Evolutionary conservation across 371 early-diverging fungal genomes (phyloP), one percentile per base, ranked within the genome.

Genomic region (Lichtheimia corymbifera): DNA sequence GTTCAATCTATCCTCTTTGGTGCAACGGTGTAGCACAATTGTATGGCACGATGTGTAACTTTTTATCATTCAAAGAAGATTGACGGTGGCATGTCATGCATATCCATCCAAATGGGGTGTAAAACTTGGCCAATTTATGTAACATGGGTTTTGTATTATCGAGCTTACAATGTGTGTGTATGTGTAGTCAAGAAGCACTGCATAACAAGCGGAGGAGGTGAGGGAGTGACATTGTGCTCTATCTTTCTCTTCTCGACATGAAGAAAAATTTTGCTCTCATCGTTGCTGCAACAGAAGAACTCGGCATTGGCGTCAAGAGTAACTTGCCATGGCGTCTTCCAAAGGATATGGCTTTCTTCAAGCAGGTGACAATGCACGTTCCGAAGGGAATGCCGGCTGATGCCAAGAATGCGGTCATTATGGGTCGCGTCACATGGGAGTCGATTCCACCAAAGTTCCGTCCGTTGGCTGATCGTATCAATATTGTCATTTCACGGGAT

Each of bases 371-470:
- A 9, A 83, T 77, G 4, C 68, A 65, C 59, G 63, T 80, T 50
- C 77, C 75, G 9, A 55, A 50, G 28, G 66, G 57, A 12, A 14
- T 13, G 11, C 28, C 11, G 9, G n/a, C 35, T n/a, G 42, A n/a
- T 27, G 42, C 24, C 7, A 17, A 65, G 62, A 97, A 97, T 73
- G 92, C 89, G 1, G 89, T 92, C 53, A 87, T 97, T 64, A 90
- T 96, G 91, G 97, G 97, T 40, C 83, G 96, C 44, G 70, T 76
- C 30, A 93, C 95, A 4, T 96, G 93, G 93, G 92, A 93, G 55
- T 89, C 92, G 12, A 90, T 94, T 25, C 96, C 97, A 2, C 72
- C 67, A 25, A 82, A 83, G 62, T 86, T 83, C 62, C 76, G 90
- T 42, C 97, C 97, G 5, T 72, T 97, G 27, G 51, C 66, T 18